Evolutionary conservation across 768 basidiomycete genomes (phyloP).

Genomic region (Rubroboletus pulcherrimus): DNA sequence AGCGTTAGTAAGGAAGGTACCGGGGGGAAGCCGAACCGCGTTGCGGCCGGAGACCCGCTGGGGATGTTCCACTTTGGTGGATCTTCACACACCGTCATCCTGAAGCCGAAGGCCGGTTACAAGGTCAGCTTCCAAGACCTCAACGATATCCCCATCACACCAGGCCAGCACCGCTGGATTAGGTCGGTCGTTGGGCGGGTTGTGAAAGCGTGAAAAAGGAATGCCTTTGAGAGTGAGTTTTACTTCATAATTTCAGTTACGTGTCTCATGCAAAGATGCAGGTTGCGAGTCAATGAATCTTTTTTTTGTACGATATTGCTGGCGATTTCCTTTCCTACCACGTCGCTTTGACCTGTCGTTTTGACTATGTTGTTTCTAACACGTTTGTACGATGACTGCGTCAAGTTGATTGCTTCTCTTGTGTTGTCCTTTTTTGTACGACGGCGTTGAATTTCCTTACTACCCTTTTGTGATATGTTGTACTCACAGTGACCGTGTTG

Average conservation of each 20-base stretch:
- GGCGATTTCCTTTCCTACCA: neutral
- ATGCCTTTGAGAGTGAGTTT: neutral
- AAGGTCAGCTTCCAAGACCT: neutral
- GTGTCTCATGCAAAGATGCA: neutral
- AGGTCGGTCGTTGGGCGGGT: neutral
- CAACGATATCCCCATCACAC: neutral
- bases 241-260: too few species aligned
- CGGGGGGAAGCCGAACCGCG: neutral
- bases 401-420: neutral
- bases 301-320: neutral
- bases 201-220: neutral
- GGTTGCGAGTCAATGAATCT: neutral
- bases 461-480: neutral
- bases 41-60: neutral
- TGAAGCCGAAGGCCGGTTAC: slow-evolving; percentile 12
- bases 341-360: too few species aligned
- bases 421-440: neutral
- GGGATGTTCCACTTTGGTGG: slow-evolving; percentile 61
- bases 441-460: neutral
- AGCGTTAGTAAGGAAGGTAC: neutral
- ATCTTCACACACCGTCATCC: slow-evolving; percentile 44
- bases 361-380: neutral
- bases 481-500: neutral
- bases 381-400: neutral
- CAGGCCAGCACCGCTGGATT: slow-evolving; percentile 1